Evolutionary conservation across 2,329 filamentous ascomycete genomes (phyloP), one percentile per base, ranked within the genome.

Genomic region (Phoma sp.): DNA sequence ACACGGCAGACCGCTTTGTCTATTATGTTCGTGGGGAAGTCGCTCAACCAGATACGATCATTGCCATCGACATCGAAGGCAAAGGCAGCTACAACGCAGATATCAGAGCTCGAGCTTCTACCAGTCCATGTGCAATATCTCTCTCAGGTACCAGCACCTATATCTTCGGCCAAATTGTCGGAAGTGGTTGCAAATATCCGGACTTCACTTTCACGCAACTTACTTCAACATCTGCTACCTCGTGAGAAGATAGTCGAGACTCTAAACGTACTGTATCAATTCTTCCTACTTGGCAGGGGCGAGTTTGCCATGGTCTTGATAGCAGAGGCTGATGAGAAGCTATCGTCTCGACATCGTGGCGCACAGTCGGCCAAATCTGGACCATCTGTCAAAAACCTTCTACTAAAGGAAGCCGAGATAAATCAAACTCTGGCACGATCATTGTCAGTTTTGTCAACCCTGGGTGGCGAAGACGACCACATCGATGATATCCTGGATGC

Each of bases 261-360:
- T 44, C 79, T 98, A 13, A 85, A 86, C 25, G 81, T 97, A 8
- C 81, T 97, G 1, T 85, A 93, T 43, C 88, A 95, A 52, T 97
- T 96, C 76, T 91, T 97, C 63, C 82, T 99, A 2, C 82, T 99
- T 0, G 89, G 90, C 1, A 85, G 91, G 31, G 94, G 94, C 47
- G 95, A 98, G 73, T 99, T 99, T 73, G 92, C 93, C 19, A 87
- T 95, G 76, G 88, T 90, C 0, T 77, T 99, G 24, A 91, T 96
- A 1, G 85, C 88, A 32, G 91, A 97, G 76, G 92, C 94, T 1
- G 92, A 97, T 63, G 85, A 89, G 50, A 89, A 87, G 63, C 84
- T 95, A 22, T 84, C 86, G n/a, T 87, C 85, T 61, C 86, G 91
- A 44, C 91, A 90, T 82, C 85, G 63, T 36, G 60, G 58, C 9